Conservation (phyloP, 2,329 filamentous ascomycete genomes). For the Paecilomyces formosus region DNA sequence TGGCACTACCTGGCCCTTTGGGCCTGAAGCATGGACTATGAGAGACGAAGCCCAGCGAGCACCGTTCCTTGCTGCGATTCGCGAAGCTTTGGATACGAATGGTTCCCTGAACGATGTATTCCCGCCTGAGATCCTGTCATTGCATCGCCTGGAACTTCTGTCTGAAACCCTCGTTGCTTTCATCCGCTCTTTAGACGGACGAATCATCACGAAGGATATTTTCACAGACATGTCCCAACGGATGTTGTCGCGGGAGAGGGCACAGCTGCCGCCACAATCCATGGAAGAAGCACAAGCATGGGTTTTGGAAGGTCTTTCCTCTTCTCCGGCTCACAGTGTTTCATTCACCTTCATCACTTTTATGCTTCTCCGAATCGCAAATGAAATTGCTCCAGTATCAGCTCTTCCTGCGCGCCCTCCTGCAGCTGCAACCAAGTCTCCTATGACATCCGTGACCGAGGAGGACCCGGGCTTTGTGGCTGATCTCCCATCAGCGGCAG, state of each 20-base stretch:
- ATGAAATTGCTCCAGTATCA: constrained; percentile 44
- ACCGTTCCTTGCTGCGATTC: constrained; percentile 37
- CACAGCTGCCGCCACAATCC: constrained; percentile 39
- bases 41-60: constrained; percentile 34
- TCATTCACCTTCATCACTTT: constrained; percentile 81
- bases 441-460: constrained; percentile 7
- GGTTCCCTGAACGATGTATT: constrained; percentile 55
- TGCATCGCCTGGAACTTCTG: constrained; percentile 67
- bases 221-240: constrained; percentile 64
- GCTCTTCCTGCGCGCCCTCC: constrained; percentile 8
- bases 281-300: constrained; percentile 51
- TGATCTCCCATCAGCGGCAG: constrained; percentile 9
- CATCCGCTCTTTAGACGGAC: constrained; percentile 66
- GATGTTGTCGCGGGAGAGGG: constrained; percentile 43
- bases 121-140: constrained; percentile 52
- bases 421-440: constrained; percentile 11
- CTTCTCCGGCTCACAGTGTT: constrained; percentile 72
- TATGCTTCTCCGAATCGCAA: constrained; percentile 57
- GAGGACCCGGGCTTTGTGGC: background rate
- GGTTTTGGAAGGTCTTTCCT: constrained; percentile 67
- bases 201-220: constrained; percentile 62
- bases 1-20: constrained; percentile 52
- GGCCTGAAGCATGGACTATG: constrained; percentile 42
- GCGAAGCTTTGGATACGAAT: constrained; percentile 68
- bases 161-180: constrained; percentile 67